phyloP scores from a whole-genome alignment of 192 early-diverging fungal species.

The Spinellus fusiger region DNA sequence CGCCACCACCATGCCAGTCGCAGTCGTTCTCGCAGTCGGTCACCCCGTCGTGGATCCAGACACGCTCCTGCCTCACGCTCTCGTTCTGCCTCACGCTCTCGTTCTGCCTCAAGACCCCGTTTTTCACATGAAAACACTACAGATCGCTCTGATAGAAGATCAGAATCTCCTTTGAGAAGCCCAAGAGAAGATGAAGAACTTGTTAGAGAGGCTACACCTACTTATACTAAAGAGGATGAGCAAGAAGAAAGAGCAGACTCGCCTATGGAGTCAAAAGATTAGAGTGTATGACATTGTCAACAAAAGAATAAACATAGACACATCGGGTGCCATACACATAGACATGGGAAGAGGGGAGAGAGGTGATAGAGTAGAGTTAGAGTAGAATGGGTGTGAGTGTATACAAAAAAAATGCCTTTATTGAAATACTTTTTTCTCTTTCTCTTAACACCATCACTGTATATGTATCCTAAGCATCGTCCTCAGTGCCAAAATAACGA shows the following conservation, averaged over 20 bases:
- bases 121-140: background rate
- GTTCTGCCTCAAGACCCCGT: too few species aligned
- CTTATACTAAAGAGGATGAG: too few species aligned
- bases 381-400: too few species aligned
- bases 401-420: background rate
- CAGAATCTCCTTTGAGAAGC: background rate
- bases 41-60: too few species aligned
- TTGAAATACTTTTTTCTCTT: background rate
- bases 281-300: background rate
- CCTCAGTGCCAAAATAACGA: constrained; percentile 55
- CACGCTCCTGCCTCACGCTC: too few species aligned
- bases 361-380: too few species aligned
- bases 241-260: background rate
- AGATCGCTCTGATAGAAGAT: background rate
- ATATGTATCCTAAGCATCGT: constrained; percentile 10
- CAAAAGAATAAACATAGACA: too few species aligned
- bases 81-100: too few species aligned
- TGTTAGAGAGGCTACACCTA: background rate
- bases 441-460: background rate
- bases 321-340: too few species aligned
- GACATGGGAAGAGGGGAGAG: too few species aligned
- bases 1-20: background rate
- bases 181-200: background rate
- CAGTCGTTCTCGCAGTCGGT: background rate
- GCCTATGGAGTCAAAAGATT: background rate